Conservation (phyloP, 768 basidiomycete genomes). For the Tulasnella sp. region DNA sequence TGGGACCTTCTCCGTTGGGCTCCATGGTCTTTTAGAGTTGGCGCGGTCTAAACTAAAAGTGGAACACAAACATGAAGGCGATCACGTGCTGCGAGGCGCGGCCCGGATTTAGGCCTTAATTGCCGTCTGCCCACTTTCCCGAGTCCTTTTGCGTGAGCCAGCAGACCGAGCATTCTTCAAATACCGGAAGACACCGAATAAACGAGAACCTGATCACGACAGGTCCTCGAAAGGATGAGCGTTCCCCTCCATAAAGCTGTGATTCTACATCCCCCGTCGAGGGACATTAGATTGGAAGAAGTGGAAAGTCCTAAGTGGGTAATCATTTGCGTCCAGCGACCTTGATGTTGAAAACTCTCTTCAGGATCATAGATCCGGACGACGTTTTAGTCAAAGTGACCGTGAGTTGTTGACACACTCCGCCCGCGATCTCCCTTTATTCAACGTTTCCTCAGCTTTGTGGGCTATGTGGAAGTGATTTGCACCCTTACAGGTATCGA, state of each 20-base stretch:
- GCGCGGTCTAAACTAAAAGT: not conserved
- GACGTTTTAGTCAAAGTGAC: conserved; percentile 75
- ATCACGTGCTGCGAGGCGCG: not conserved
- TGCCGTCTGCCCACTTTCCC: too few relatives aligned
- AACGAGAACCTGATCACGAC: not conserved
- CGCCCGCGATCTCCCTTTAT: not conserved
- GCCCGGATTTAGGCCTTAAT: not conserved
- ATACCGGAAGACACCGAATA: not conserved
- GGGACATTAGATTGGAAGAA: conserved; percentile 66
- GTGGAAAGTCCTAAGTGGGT: conserved; percentile 55
- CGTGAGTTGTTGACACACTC: conserved; percentile 41
- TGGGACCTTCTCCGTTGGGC: not conserved
- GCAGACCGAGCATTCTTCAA: not conserved
- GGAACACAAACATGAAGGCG: not conserved
- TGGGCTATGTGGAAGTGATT: conserved; percentile 44
- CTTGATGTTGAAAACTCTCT: conserved; percentile 15
- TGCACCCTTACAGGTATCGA: conserved; percentile 66
- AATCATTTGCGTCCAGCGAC: not conserved
- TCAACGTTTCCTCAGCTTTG: conserved; percentile 32
- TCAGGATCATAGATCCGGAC: conserved; percentile 65
- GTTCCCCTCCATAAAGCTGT: conserved; percentile 44
- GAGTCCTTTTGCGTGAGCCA: not conserved
- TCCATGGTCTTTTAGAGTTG: not conserved
- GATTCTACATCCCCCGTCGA: conserved; percentile 63
- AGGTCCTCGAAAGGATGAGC: not conserved